Percentiles rank a stretch among this genome's conserved stretches.
Conservation (phyloP, 2,329 filamentous ascomycete species). For the Aquanectria penicillioides region DNA sequence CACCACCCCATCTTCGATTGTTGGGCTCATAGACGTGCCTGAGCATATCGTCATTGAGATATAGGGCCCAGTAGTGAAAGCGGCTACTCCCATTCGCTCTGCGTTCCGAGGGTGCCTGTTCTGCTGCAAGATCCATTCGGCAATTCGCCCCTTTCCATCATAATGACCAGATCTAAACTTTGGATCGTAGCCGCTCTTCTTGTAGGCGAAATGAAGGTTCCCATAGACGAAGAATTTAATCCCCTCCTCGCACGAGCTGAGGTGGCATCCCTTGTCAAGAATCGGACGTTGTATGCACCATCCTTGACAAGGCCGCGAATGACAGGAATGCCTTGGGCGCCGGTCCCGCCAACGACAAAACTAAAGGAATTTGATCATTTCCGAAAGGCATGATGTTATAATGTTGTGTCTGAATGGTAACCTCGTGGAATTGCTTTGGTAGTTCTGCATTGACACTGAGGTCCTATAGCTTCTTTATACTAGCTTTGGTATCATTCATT, state of each 20-base stretch:
- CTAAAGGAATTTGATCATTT: conserved; percentile 1
- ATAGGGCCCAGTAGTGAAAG: conserved; percentile 26
- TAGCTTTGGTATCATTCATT: too few relatives aligned
- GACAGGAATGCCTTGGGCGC: conserved; percentile 23
- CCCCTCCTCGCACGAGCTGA: conserved; percentile 1
- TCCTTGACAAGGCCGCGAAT: conserved; percentile 13
- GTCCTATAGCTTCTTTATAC: too few relatives aligned
- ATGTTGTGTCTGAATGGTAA: neutral
- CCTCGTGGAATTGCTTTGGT: too few relatives aligned
- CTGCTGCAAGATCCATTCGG: conserved; percentile 56
- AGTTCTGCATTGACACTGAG: too few relatives aligned
- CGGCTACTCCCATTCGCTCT: neutral
- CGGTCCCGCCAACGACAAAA: conserved; percentile 23
- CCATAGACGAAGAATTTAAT: conserved; percentile 57
- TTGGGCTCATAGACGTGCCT: neutral
- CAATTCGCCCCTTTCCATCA: conserved; percentile 57
- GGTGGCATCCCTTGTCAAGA: conserved; percentile 15
- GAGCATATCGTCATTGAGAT: conserved; percentile 17
- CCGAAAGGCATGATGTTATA: neutral
- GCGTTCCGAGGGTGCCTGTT: neutral
- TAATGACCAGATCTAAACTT: conserved; percentile 60
- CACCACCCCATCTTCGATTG: conserved; percentile 9
- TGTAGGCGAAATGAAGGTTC: conserved; percentile 59
- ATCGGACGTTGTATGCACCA: conserved; percentile 9
- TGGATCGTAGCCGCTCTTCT: conserved; percentile 58